Evolutionary conservation across 2,329 filamentous ascomycete species (phyloP), one percentile per base, ranked within the genome.

Genomic region (Hypoxylon sp.): DNA sequence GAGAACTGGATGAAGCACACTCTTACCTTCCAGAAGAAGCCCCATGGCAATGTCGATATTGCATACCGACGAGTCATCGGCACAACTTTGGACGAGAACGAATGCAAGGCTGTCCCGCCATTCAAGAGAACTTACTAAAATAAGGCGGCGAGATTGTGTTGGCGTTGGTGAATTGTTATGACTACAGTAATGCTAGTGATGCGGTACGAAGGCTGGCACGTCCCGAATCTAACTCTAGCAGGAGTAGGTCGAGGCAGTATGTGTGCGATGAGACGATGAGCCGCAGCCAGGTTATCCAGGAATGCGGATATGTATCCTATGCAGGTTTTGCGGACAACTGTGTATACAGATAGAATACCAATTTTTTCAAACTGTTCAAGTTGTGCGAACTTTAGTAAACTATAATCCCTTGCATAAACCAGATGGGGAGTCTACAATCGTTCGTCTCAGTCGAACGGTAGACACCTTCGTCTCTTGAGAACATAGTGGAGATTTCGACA

Each of bases 1-100:
- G 86, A 90, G 81, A 91, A 96, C 80, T 98, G 95, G 95, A 97
- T 97, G 95, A 98, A 98, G 90, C 96, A 99, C 87, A 97, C 93
- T 46, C 87, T 99, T 67, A 93, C 91, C 71, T 99, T 91, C 91
- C 96, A 99, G 87, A 96, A 93, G 90, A 80, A 90, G 78, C 92
- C 94, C 32, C 95, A 98, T 76, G 91, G 91, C 77, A 88, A 93
- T 83, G 89, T 96, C 59, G 91, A 98, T 67, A 85, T 98, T 69
- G 85, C 88, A 68, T 98, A 98, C 87, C 89, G 96, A 80, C 84
- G 85, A 70, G 96, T 99, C 67, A 91, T 92, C 68, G 86, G 85
- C 72, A 89, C 87, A 68, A 98, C 96, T 24, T 84, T 99, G 72
- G 96, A 98, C 76, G 94, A 97, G 88, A 89, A 87, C 74, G 96